These are phyloP conservation scores for Spirogloea muscicola DNA, from an alignment of 139 green algal genomes.

Conservation along the genomic window DNA sequence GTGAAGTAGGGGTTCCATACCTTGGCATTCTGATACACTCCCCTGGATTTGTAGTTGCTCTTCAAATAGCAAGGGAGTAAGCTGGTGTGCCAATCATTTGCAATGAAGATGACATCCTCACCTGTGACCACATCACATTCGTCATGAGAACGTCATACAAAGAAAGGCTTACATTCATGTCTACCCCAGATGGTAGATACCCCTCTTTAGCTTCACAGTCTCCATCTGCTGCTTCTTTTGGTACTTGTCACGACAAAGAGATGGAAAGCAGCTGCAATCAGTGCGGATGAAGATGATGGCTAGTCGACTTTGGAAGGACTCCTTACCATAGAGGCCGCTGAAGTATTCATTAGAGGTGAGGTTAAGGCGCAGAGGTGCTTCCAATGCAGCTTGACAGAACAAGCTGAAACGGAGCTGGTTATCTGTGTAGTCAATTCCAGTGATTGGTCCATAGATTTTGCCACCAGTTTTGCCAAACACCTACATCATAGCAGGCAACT, in stretches of 20 bases:
- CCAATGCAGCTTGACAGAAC: slow-evolving; percentile 64
- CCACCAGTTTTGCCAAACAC: slow-evolving; percentile 72
- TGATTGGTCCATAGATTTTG: slow-evolving; percentile 92
- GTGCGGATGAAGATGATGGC: neutral
- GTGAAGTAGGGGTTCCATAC: no score
- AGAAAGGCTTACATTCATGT: no score
- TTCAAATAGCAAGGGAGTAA: slow-evolving; percentile 90
- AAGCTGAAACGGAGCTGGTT: slow-evolving; percentile 95
- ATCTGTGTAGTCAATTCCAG: slow-evolving; percentile 88
- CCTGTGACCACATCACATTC: slow-evolving; percentile 31
- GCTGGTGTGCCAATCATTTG: slow-evolving; percentile 89
- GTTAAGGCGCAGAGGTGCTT: slow-evolving; percentile 47
- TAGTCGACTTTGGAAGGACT: slow-evolving; percentile 5
- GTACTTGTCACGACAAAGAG: neutral
- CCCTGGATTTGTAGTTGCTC: slow-evolving; percentile 50
- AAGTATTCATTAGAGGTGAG: slow-evolving; percentile 30
- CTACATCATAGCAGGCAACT: no score
- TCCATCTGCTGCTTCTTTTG: neutral
- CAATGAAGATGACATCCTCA: slow-evolving; percentile 88
- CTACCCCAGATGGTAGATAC: neutral
- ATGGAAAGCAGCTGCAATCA: neutral
- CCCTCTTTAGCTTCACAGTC: neutral
- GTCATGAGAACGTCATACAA: no score
- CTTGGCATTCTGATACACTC: slow-evolving; percentile 46
- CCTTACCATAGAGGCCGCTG: slow-evolving; percentile 34